A percentile compares a stretch with the other conserved stretches of the same genome.
These are phyloP conservation scores for Fagopyrum esculentum DNA, from an alignment of 148 eudicot genomes.

Conservation along the genomic window DNA sequence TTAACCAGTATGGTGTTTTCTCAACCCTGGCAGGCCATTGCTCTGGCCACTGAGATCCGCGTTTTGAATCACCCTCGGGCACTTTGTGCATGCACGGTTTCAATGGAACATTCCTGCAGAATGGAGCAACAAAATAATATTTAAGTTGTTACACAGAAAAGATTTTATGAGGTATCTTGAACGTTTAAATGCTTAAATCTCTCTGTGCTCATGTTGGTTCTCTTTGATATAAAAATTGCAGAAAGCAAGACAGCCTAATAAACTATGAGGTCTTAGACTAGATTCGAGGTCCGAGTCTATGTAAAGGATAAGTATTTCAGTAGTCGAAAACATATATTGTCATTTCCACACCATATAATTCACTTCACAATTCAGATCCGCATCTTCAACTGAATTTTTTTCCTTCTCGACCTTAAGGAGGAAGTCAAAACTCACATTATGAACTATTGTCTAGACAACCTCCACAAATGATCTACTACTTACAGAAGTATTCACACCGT, in stretches of 20 bases:
- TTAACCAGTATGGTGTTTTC: slow-evolving; percentile 52
- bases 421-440: neutral
- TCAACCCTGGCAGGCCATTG: slow-evolving; percentile 44
- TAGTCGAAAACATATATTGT: neutral
- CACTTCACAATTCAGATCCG: neutral
- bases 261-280: neutral
- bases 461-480: neutral
- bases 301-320: neutral
- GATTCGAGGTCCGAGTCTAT: neutral
- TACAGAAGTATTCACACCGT: neutral
- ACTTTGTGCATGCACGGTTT: slow-evolving; percentile 58
- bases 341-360: neutral
- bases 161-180: neutral
- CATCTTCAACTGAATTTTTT: neutral
- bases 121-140: neutral
- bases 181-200: neutral
- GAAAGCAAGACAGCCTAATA: neutral
- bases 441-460: neutral
- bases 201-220: neutral
- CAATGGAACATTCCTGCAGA: slow-evolving; percentile 47
- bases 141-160: neutral
- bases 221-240: neutral
- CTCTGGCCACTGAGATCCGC: slow-evolving; percentile 58
- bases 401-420: too few species aligned
- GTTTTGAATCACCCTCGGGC: slow-evolving; percentile 34